phyloP scores from a whole-genome alignment of 2,329 filamentous ascomycete genomes.

The Aureobasidium melanogenum region DNA sequence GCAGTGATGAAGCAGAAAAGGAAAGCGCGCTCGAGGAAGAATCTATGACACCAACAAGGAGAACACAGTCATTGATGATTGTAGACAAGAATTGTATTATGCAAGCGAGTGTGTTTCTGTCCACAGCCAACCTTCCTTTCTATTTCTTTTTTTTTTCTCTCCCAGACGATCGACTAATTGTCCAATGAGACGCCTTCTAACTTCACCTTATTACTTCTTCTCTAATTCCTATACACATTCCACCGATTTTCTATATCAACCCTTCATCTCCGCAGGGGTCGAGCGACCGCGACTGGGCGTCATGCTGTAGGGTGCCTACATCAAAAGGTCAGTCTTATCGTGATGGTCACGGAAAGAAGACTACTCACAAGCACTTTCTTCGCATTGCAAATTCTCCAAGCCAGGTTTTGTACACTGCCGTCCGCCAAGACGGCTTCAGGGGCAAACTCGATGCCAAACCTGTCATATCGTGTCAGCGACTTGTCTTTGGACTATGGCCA shows the following conservation, averaged over 20 bases:
- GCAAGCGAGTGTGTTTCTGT: background rate
- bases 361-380: conserved; percentile 80
- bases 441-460: conserved; percentile 85
- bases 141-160: background rate
- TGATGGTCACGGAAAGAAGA: background rate
- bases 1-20: background rate
- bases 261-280: conserved; percentile 18
- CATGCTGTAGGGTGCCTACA: conserved; percentile 41
- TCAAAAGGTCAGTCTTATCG: background rate
- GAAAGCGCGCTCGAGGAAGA: background rate
- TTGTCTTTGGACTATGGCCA: too few species aligned
- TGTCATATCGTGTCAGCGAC: too few species aligned
- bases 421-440: conserved; percentile 87
- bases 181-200: background rate
- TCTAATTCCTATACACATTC: background rate
- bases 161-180: too few species aligned
- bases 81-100: background rate
- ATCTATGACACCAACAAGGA: too few species aligned
- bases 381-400: conserved; percentile 91
- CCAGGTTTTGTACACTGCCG: conserved; percentile 79
- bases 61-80: background rate
- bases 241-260: background rate
- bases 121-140: background rate
- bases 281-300: conserved; percentile 30
- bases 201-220: background rate